These are phyloP conservation scores for Pichia sp. DNA, from an alignment of 1,139 yeast genomes.

Conservation along the genomic window DNA sequence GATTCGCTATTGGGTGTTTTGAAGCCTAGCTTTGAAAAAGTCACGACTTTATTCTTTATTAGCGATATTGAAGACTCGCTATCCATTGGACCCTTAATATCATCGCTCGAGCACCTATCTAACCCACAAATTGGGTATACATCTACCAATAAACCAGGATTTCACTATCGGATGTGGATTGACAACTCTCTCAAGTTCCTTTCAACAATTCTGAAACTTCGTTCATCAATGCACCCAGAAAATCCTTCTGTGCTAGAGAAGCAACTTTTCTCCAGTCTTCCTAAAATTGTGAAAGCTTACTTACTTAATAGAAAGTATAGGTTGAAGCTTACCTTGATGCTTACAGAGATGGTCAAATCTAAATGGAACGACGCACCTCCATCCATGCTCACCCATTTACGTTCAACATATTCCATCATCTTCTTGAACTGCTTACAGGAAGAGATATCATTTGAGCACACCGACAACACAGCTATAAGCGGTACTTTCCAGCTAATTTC, in stretches of 20 bases:
- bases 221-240: no score
- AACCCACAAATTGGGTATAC: neutral
- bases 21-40: constrained; percentile 40
- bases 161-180: constrained; percentile 34
- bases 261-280: constrained; percentile 47
- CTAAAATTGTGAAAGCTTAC: constrained; percentile 55
- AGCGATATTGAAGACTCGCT: constrained; percentile 45
- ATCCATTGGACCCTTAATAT: constrained; percentile 49
- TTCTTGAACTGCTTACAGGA: constrained; percentile 51
- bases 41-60: constrained; percentile 52
- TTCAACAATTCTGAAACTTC: no score
- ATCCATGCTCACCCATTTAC: constrained; percentile 75
- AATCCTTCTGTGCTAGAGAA: constrained; percentile 62
- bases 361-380: constrained; percentile 59
- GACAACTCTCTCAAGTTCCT: constrained; percentile 33
- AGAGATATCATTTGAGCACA: constrained; percentile 56
- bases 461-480: constrained; percentile 48
- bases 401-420: constrained; percentile 52
- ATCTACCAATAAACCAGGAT: constrained; percentile 1
- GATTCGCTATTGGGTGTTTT: constrained; percentile 29
- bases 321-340: constrained; percentile 45
- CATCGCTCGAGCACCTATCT: constrained; percentile 44
- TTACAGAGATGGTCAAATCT: constrained; percentile 57
- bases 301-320: constrained; percentile 43
- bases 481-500: constrained; percentile 65